These are phyloP conservation scores for Colletotrichum siamense DNA, from an alignment of 2,329 filamentous ascomycete species.

Conservation along the genomic window DNA sequence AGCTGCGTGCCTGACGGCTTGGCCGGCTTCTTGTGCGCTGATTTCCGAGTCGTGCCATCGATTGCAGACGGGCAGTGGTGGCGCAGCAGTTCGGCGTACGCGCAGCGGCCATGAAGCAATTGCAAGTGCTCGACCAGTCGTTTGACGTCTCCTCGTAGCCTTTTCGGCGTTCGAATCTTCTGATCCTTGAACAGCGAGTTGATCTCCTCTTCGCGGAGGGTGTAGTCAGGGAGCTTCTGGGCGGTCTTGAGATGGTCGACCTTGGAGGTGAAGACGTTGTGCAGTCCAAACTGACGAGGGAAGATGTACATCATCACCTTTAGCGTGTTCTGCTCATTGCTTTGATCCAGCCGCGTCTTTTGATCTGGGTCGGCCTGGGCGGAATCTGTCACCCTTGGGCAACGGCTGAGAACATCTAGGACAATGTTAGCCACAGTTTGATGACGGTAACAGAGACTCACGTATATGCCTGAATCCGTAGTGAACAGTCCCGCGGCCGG, in stretches of 20 bases:
- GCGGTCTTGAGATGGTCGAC: conserved; percentile 70
- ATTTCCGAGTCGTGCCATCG: conserved; percentile 24
- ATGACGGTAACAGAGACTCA: conserved; percentile 47
- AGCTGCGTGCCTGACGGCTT: neutral
- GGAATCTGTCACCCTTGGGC: conserved; percentile 33
- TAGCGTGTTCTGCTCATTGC: conserved; percentile 58
- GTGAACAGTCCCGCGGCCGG: conserved; percentile 68
- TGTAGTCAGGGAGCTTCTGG: conserved; percentile 84
- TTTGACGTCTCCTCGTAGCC: conserved; percentile 68
- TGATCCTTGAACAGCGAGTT: conserved; percentile 36
- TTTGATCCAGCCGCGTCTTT: neutral
- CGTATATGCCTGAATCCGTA: conserved; percentile 84
- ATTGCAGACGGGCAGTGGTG: conserved; percentile 75
- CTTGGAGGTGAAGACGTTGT: conserved; percentile 86
- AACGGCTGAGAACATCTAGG: conserved; percentile 84
- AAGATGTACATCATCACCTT: conserved; percentile 93
- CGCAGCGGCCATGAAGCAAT: conserved; percentile 73
- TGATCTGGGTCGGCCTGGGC: neutral
- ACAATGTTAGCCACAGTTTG: neutral
- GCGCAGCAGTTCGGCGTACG: conserved; percentile 78
- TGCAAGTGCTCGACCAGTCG: conserved; percentile 73
- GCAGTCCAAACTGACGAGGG: conserved; percentile 85
- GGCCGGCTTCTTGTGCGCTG: neutral
- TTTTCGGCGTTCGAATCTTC: conserved; percentile 57
- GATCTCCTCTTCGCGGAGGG: conserved; percentile 84